phyloP scores from a whole-genome alignment of 164 flowering plant genomes.

The Amborella trichopoda region DNA sequence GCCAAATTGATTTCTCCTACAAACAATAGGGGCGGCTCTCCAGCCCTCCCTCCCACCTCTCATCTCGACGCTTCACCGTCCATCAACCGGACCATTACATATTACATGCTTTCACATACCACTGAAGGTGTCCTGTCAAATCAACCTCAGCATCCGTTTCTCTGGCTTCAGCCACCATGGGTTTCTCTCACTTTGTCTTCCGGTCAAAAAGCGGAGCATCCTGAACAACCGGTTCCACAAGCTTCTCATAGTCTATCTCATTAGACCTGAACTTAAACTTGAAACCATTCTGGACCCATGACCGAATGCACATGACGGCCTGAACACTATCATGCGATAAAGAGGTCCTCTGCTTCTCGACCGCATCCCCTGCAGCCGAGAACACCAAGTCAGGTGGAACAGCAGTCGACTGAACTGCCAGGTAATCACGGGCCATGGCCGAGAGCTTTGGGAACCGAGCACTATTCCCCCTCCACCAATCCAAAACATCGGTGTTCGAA shows the following conservation, averaged over 20 bases:
- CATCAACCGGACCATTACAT: too few species aligned
- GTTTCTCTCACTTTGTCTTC: too few species aligned
- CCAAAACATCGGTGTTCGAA: slow-evolving; percentile 71
- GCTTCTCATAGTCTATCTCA: slow-evolving; percentile 48
- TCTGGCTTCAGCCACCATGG: too few species aligned
- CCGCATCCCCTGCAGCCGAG: slow-evolving; percentile 61
- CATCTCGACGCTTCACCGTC: too few species aligned
- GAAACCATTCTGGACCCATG: slow-evolving; percentile 48
- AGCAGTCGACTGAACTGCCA: slow-evolving; percentile 75
- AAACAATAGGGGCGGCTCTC: too few species aligned
- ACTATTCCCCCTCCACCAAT: slow-evolving; percentile 91
- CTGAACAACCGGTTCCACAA: slow-evolving; percentile 40
- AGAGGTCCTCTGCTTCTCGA: slow-evolving; percentile 41
- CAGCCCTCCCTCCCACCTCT: too few species aligned
- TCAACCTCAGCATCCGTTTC: too few species aligned
- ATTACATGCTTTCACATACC: too few species aligned
- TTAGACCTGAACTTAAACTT: slow-evolving; percentile 41
- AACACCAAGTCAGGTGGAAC: slow-evolving; percentile 67
- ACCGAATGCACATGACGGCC: slow-evolving; percentile 46
- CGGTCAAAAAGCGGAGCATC: slow-evolving; percentile 5
- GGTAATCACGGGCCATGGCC: slow-evolving; percentile 82
- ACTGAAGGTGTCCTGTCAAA: too few species aligned
- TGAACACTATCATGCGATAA: slow-evolving; percentile 42
- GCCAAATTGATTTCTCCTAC: too few species aligned
- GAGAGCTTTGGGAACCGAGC: slow-evolving; percentile 78